phyloP scores from a whole-genome alignment of 2,329 filamentous ascomycete genomes.

The Penicillium frequentans region DNA sequence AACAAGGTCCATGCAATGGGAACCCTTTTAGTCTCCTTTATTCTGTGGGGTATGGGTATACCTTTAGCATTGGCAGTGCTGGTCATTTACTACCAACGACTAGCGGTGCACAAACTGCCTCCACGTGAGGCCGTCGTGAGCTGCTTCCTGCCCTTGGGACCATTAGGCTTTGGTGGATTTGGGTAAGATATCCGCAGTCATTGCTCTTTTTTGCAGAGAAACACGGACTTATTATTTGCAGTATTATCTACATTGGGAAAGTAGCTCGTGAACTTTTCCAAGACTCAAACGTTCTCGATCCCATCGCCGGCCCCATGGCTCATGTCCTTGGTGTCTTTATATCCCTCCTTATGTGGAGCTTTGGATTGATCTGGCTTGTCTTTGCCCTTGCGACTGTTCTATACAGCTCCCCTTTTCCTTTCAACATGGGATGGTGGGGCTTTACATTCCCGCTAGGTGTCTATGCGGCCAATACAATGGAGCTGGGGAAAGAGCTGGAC shows the following conservation, averaged over 20 bases:
- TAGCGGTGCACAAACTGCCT: constrained; percentile 66
- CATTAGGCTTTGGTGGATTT: constrained; percentile 66
- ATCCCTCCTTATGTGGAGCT: constrained; percentile 58
- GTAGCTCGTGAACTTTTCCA: constrained; percentile 46
- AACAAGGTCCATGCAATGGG: constrained; percentile 57
- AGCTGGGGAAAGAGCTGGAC: constrained; percentile 49
- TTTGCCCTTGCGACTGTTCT: constrained; percentile 53
- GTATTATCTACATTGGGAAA: constrained; percentile 52
- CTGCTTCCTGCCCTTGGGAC: constrained; percentile 66
- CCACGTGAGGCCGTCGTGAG: constrained; percentile 67
- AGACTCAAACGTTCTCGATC: constrained; percentile 36
- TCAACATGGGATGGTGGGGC: constrained; percentile 63
- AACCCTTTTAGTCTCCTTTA: constrained; percentile 65
- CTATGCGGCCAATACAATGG: constrained; percentile 40
- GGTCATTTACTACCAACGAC: constrained; percentile 68
- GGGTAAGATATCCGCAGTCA: constrained; percentile 29
- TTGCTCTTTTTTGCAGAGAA: too few species aligned
- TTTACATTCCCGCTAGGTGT: constrained; percentile 59
- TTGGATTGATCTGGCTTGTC: constrained; percentile 56
- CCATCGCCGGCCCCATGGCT: constrained; percentile 52
- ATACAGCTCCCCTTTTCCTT: constrained; percentile 46
- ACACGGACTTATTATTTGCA: constrained; percentile 21
- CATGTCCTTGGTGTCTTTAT: constrained; percentile 59
- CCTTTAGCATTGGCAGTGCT: constrained; percentile 63
- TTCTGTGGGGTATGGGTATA: constrained; percentile 67